phyloP scores from a whole-genome alignment of 768 basidiomycete species.

The Goffeauzyma gilvescens region DNA sequence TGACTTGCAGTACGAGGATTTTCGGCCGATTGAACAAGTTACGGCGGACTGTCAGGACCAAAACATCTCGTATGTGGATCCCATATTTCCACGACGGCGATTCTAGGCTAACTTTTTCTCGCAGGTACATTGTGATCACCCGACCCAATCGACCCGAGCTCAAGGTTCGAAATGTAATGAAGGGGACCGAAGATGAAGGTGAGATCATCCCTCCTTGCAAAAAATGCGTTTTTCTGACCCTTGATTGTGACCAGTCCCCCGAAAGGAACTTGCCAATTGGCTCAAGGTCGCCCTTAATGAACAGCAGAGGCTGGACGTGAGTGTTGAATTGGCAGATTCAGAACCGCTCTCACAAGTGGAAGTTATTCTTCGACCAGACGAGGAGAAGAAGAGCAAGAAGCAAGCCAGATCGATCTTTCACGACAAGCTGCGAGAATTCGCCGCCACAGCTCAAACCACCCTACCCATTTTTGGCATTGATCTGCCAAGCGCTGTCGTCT shows the following conservation, averaged over 20 bases:
- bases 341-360: background rate
- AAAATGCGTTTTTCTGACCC: no score
- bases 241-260: slow-evolving; percentile 15
- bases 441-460: slow-evolving; percentile 12
- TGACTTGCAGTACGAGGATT: slow-evolving; percentile 30
- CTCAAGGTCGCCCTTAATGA: slow-evolving; percentile 21
- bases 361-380: slow-evolving; percentile 24
- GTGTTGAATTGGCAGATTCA: background rate
- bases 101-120: background rate
- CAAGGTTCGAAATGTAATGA: slow-evolving; percentile 23
- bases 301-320: slow-evolving; percentile 25
- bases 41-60: slow-evolving; percentile 24
- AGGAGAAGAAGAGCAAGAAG: slow-evolving; percentile 12
- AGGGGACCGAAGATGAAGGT: slow-evolving; percentile 26
- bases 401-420: slow-evolving; percentile 22
- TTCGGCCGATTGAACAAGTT: slow-evolving; percentile 22
- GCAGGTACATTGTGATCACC: slow-evolving; percentile 25
- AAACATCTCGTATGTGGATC: slow-evolving; percentile 22
- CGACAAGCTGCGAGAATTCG: slow-evolving; percentile 26
- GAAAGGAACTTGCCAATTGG: slow-evolving; percentile 21
- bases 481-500: slow-evolving; percentile 14
- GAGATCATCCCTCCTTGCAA: background rate
- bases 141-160: slow-evolving; percentile 19
- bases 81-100: background rate
- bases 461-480: slow-evolving; percentile 28